Base-by-base conservation (phyloP, 768 basidiomycete genomes). In the Phallus indusiatus region DNA sequence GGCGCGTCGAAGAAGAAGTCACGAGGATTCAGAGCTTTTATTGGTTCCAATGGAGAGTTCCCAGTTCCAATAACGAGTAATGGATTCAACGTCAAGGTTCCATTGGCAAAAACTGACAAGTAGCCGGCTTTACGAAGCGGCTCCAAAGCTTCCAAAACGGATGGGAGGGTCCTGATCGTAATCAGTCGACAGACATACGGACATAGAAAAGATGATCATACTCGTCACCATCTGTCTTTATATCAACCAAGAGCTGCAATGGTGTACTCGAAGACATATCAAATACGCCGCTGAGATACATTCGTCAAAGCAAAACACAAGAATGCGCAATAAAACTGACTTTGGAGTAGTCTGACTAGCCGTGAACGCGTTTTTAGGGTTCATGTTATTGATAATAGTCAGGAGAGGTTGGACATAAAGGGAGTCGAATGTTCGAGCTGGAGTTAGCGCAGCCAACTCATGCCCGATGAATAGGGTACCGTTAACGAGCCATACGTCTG, bases 1-100 rank as follows among this genome's bases (percentile, higher is more conserved):
- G 78, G 80, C 20, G 76, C 80, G 63, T 81, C 79, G 66, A 78
- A 80, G 67, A 81, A 80, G 51, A 77, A 67, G 63, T 80, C 76
- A 16, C 80, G 70, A 12, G 76, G 76, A n/a, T 67, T 66, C 22
- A 79, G 71, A 1, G 71, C 73, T 62, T 74, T 72, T 53, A 81
- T 73, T 10, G 69, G 72, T 35, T 74, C 74, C 8, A 81, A 70
- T 24, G 78, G 80, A 20, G 79, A 76, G 66, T 79, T 79, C 11
- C 80, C 80, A 14, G 79, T 80, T 21, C 80, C 79, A 46, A 81
- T 68, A 16, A 77, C 77, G 18, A 75, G 74, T 21, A 81, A 65
- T 1, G 72, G 69, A 17, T 72, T 72, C 5, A 51, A 42, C 2
- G 65, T 75, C 21, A 78, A 64, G 1, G 63, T 69, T n/a, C 75